These are phyloP conservation scores for Xylaria sp. DNA, from an alignment of 2,329 filamentous ascomycete genomes.

Conservation along the genomic window DNA sequence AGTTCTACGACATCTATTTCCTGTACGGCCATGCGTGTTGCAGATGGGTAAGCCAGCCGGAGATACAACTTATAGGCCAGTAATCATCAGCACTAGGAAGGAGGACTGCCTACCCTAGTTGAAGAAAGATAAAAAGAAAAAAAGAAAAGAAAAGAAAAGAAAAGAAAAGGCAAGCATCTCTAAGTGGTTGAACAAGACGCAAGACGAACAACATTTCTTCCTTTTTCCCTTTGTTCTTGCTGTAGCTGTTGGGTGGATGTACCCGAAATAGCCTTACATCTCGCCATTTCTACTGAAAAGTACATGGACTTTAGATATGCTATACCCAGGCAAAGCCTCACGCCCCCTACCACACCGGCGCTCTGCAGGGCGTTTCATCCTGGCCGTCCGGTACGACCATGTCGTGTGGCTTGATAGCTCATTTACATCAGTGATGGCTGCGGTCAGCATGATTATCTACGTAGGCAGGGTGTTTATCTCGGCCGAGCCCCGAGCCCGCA, in stretches of 20 bases:
- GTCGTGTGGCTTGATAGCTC: slow-evolving; percentile 1
- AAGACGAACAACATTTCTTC: no score
- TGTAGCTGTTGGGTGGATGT: not conserved
- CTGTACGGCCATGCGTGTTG: slow-evolving; percentile 21
- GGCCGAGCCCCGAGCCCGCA: no score
- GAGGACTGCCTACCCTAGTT: not conserved
- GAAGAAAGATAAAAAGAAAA: not conserved
- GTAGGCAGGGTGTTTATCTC: not conserved
- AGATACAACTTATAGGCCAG: slow-evolving; percentile 4
- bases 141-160: no score
- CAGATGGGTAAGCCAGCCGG: slow-evolving; percentile 12
- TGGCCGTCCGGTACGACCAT: not conserved
- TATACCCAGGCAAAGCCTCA: not conserved
- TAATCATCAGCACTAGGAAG: slow-evolving; percentile 2
- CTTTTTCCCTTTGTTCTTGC: no score
- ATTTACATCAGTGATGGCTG: not conserved
- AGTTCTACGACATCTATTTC: slow-evolving; percentile 24
- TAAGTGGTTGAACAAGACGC: no score
- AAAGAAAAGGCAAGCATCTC: no score
- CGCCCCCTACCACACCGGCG: not conserved
- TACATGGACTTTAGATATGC: not conserved
- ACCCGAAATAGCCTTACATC: not conserved
- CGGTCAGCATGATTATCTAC: not conserved
- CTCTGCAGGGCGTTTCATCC: not conserved
- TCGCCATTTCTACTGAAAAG: not conserved